Percentiles rank a stretch among this genome's conserved stretches.
phyloP scores from a whole-genome alignment of 805 yeast genomes.

The Metschnikowia vanudenii region DNA sequence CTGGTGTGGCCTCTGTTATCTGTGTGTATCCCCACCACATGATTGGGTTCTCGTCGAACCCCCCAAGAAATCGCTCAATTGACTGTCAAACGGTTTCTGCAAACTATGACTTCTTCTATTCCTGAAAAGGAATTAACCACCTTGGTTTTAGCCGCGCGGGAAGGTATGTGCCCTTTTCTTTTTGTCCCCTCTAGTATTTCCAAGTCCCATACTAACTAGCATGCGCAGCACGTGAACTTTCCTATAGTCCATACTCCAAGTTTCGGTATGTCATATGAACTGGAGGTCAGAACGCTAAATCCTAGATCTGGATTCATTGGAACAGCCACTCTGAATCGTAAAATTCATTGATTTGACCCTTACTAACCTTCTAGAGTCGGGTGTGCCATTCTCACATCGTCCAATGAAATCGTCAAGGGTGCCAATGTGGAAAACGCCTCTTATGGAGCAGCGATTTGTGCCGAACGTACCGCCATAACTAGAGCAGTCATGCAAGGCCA shows the following conservation, averaged over 20 bases:
- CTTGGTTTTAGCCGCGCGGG: conserved; percentile 7
- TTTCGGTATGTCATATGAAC: conserved; percentile 56
- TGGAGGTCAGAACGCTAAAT: too few species aligned
- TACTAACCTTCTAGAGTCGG: conserved; percentile 57
- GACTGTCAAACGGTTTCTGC: too few species aligned
- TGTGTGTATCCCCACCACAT: too few species aligned
- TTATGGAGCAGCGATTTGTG: conserved; percentile 57
- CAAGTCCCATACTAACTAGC: neutral
- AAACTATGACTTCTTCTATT: neutral
- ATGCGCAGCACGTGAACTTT: conserved; percentile 43
- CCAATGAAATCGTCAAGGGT: conserved; percentile 56
- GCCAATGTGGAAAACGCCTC: conserved; percentile 94
- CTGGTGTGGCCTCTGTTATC: too few species aligned
- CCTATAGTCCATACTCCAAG: conserved; percentile 73
- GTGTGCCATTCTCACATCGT: conserved; percentile 58
- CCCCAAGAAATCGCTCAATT: too few species aligned
- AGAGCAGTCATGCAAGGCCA: conserved; percentile 39
- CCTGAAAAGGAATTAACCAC: conserved; percentile 1
- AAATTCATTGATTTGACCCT: neutral
- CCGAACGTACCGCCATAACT: conserved; percentile 39
- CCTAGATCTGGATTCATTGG: too few species aligned
- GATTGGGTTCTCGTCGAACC: too few species aligned
- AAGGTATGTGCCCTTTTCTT: conserved; percentile 9
- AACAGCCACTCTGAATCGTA: too few species aligned
- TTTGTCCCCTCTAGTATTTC: neutral